A percentile compares a stretch with the other conserved stretches of the same genome.
phyloP scores from a whole-genome alignment of 106 monocot genomes.

The Dendrobium chrysotoxum region DNA sequence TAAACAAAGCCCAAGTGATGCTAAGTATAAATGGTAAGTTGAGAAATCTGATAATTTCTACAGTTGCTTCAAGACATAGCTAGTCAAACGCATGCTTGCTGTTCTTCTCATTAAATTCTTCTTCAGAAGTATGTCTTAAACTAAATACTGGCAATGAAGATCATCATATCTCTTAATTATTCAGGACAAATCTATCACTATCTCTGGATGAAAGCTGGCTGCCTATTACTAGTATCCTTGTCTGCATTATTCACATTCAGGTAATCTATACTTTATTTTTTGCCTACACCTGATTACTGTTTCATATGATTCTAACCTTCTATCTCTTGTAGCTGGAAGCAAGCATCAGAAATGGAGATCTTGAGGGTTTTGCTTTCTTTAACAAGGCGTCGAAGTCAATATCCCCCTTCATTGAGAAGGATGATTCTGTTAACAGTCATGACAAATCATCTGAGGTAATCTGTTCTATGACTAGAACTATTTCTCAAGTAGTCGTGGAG shows the following conservation, averaged over 20 bases:
- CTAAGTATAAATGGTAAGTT: no score
- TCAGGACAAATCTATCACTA: slow-evolving; percentile 82
- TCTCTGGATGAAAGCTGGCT: slow-evolving; percentile 90
- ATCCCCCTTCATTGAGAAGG: slow-evolving; percentile 12
- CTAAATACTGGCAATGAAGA: not conserved
- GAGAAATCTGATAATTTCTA: not conserved
- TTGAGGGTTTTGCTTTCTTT: slow-evolving; percentile 24
- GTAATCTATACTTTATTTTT: slow-evolving; percentile 14
- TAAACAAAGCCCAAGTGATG: no score
- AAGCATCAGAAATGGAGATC: slow-evolving; percentile 48
- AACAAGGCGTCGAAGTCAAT: slow-evolving; percentile 12
- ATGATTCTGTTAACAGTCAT: slow-evolving; percentile 6
- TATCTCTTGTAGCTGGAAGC: slow-evolving; percentile 36
- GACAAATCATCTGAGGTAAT: slow-evolving; percentile 1
- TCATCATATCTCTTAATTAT: slow-evolving; percentile 6
- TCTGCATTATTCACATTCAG: slow-evolving; percentile 81
- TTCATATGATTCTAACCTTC: not conserved
- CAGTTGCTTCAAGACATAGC: not conserved
- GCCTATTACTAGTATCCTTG: slow-evolving; percentile 73
- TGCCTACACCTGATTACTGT: not conserved
- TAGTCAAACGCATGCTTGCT: not conserved
- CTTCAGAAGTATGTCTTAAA: not conserved
- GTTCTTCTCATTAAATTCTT: not conserved
- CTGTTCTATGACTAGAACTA: no score
- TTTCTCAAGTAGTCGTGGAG: no score